Conservation (phyloP, 2,329 filamentous ascomycete species). For the Penicillium psychrosexuale region DNA sequence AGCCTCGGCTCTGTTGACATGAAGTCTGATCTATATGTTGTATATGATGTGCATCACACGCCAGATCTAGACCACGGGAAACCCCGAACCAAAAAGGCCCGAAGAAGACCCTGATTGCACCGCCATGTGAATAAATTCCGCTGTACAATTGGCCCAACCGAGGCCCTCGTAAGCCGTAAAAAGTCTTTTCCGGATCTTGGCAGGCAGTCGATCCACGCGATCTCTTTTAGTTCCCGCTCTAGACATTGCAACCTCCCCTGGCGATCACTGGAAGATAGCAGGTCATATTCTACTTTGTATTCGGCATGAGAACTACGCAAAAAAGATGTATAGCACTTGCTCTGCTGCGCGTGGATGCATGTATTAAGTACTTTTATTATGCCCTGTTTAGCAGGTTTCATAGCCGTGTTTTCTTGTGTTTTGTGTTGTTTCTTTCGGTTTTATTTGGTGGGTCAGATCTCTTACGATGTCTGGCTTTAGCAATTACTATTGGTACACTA, state of each 20-base stretch:
- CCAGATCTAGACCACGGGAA: background rate
- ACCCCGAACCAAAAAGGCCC: background rate
- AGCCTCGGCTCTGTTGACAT: background rate
- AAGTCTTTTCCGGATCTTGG: conserved; percentile 4
- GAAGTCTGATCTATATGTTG: background rate
- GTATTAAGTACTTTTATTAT: background rate
- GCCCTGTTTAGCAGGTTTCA: background rate
- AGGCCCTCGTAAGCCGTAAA: background rate
- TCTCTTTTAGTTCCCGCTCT: conserved; percentile 7
- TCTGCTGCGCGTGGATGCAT: background rate
- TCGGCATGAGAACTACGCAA: background rate
- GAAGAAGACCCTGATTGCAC: background rate
- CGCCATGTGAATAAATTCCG: background rate
- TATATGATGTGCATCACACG: background rate
- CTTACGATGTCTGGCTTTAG: background rate
- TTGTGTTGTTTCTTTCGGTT: background rate
- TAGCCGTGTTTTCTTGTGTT: background rate
- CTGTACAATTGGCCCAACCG: background rate
- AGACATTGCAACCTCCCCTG: conserved; percentile 4
- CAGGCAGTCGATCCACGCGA: background rate
- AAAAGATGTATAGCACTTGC: background rate
- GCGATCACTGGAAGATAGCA: conserved; percentile 9
- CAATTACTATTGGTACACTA: background rate
- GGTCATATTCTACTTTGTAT: background rate
- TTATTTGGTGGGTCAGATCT: background rate